Evolutionary conservation across 2,329 filamentous ascomycete species (phyloP).

Genomic region (Ceratocystis destructans): DNA sequence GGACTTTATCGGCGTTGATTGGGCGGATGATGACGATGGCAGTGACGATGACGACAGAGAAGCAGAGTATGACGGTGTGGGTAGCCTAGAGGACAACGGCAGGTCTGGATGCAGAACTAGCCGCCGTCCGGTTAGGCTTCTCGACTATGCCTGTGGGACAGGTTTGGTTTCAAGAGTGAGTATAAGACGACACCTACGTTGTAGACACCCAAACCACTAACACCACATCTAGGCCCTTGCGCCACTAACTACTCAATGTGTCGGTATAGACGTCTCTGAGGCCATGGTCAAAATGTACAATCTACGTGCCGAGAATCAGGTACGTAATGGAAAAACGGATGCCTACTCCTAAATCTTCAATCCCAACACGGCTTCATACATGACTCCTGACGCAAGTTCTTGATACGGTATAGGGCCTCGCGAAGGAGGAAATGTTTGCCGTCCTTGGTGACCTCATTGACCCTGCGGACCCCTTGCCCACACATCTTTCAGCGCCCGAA

Average conservation of each 20-base stretch:
- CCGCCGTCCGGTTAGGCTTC: conserved; percentile 35
- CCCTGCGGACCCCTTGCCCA: conserved; percentile 34
- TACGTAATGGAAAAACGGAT: conserved; percentile 23
- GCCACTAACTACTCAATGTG: conserved; percentile 46
- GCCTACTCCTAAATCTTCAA: background rate
- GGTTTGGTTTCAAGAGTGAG: conserved; percentile 50
- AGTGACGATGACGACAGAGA: conserved; percentile 23
- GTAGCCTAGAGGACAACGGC: background rate
- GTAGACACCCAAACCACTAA: background rate
- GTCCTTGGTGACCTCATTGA: conserved; percentile 44
- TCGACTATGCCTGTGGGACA: conserved; percentile 68
- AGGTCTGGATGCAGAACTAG: background rate
- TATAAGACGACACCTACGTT: conserved; percentile 12
- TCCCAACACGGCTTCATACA: background rate
- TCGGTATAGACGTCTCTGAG: conserved; percentile 57
- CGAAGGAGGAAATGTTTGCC: conserved; percentile 40
- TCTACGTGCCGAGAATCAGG: conserved; percentile 40
- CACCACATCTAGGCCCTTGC: conserved; percentile 39
- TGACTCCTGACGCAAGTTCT: background rate
- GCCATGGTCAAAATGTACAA: conserved; percentile 61
- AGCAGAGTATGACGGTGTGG: background rate
- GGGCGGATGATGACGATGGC: conserved; percentile 32
- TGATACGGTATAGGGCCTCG: conserved; percentile 31
- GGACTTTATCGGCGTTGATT: conserved; percentile 49
- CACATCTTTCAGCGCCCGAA: conserved; percentile 42